A percentile compares a stretch with the other conserved stretches of the same genome.
These are phyloP conservation scores for Suillus subaureus DNA, from an alignment of 768 basidiomycete genomes.

Conservation along the genomic window DNA sequence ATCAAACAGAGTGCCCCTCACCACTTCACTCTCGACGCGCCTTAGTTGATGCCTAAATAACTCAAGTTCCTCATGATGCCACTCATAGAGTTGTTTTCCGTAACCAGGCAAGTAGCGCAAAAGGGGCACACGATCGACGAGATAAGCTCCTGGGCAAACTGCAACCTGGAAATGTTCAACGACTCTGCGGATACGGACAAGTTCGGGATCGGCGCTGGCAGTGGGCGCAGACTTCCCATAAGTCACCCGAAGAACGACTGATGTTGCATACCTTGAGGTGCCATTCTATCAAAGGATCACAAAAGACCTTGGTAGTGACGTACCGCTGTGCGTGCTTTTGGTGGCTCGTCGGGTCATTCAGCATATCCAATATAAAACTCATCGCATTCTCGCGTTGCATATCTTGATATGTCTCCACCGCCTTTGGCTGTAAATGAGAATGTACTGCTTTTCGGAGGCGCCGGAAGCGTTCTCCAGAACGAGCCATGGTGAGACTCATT, in stretches of 20 bases:
- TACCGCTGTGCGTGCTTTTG: conserved; percentile 19
- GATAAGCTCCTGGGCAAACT: background rate
- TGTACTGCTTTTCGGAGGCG: background rate
- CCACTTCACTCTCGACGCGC: conserved; percentile 44
- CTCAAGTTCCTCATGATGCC: conserved; percentile 50
- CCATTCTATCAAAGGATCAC: background rate
- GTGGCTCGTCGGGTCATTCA: conserved; percentile 18
- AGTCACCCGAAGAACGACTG: background rate
- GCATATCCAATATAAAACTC: conserved; percentile 20
- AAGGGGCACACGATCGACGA: background rate
- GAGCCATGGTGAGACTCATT: too few relatives aligned
- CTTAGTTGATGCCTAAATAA: conserved; percentile 51
- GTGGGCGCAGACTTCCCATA: background rate
- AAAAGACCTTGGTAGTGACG: background rate
- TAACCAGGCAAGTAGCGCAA: conserved; percentile 56
- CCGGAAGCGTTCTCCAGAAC: background rate
- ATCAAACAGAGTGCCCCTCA: conserved; percentile 17
- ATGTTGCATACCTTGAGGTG: background rate
- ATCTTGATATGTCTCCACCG: conserved; percentile 18
- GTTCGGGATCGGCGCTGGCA: background rate
- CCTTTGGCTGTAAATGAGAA: background rate
- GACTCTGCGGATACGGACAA: background rate
- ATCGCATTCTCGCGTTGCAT: conserved; percentile 40
- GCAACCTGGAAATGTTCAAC: background rate
- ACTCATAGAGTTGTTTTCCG: conserved; percentile 50